Percentiles rank a stretch among this genome's conserved stretches.
phyloP scores from a whole-genome alignment of 2,329 filamentous ascomycete genomes.

The Lomentospora prolificans region DNA sequence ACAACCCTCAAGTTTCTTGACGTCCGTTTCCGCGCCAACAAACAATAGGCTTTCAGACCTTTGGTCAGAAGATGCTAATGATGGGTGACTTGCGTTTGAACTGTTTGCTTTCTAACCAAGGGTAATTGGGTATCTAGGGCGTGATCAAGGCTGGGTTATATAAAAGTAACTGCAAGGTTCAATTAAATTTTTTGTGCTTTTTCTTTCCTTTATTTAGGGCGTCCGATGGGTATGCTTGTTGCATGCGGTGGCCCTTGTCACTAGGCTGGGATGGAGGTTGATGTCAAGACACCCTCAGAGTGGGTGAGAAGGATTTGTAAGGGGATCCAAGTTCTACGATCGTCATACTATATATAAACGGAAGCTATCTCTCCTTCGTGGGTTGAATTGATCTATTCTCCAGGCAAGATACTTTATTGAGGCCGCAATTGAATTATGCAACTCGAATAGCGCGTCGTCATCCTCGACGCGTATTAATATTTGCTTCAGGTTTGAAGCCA shows the following conservation, averaged over 20 bases:
- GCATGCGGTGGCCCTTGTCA: not conserved
- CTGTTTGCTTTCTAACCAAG: not conserved
- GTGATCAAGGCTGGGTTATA: not conserved
- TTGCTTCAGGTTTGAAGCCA: too few relatives aligned
- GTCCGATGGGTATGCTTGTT: not conserved
- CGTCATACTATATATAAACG: not conserved
- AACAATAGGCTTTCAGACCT: not conserved
- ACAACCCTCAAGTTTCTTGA: conserved; percentile 76
- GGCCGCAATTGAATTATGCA: too few relatives aligned
- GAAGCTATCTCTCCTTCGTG: not conserved
- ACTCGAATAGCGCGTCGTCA: too few relatives aligned
- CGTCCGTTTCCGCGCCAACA: conserved; percentile 49
- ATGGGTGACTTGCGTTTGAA: too few relatives aligned
- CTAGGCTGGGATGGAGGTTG: not conserved
- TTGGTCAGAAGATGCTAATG: not conserved
- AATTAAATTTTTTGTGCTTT: not conserved
- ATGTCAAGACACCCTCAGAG: not conserved
- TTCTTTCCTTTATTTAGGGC: conserved; percentile 11
- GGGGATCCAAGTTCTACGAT: not conserved
- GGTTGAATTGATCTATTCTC: too few relatives aligned
- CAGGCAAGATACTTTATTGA: too few relatives aligned
- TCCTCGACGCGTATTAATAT: not conserved
- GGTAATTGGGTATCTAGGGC: not conserved
- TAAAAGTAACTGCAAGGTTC: conserved; percentile 1
- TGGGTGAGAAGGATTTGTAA: not conserved